Conservation (phyloP, 305 asterid species). For the Ilex paraguariensis region DNA sequence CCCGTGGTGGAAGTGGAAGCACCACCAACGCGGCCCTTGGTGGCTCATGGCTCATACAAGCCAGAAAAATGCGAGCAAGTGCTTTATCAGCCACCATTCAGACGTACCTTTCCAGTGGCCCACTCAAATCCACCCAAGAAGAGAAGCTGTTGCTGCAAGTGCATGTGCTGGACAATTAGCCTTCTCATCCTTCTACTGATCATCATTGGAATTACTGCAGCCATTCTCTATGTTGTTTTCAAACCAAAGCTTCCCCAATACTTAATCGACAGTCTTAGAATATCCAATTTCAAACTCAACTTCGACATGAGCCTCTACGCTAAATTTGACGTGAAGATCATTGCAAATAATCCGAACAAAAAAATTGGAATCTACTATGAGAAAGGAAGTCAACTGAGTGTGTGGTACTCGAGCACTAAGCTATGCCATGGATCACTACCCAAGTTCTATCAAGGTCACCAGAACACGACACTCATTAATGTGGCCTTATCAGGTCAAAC, state of each 20-base stretch:
- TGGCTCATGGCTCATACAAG: conserved; percentile 23
- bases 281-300: conserved; percentile 70
- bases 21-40: conserved; percentile 32
- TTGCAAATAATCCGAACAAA: conserved; percentile 70
- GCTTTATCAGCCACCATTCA: conserved; percentile 22
- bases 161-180: conserved; percentile 72
- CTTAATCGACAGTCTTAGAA: conserved; percentile 74
- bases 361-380: conserved; percentile 85
- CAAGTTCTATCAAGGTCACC: no score
- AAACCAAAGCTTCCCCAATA: conserved; percentile 76
- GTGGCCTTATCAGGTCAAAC: conserved; percentile 60
- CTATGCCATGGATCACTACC: no score
- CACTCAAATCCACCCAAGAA: conserved; percentile 35
- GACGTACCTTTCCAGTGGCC: conserved; percentile 19
- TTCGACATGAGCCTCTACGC: conserved; percentile 69
- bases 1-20: conserved; percentile 54
- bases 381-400: conserved; percentile 74
- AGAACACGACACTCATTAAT: conserved; percentile 38
- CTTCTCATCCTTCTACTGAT: conserved; percentile 50
- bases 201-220: conserved; percentile 54
- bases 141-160: conserved; percentile 53
- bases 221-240: conserved; percentile 61
- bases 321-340: conserved; percentile 64
- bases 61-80: conserved; percentile 35
- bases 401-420: conserved; percentile 63